Percentiles rank a stretch among this genome's conserved stretches.
Evolutionary conservation across 257 asterid species (phyloP).

Genomic region (Mitragyna speciosa): DNA sequence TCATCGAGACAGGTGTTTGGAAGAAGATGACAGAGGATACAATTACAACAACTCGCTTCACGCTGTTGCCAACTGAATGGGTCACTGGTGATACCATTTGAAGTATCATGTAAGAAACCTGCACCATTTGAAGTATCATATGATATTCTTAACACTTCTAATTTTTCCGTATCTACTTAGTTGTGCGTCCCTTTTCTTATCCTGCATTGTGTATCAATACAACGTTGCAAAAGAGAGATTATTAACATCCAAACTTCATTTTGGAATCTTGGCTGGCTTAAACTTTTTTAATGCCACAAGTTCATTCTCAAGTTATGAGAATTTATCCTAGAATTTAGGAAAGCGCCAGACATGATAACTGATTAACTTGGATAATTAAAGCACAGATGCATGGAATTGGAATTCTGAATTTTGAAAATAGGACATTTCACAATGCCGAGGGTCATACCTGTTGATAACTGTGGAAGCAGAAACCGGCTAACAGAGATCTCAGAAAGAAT

Average conservation of each 20-base stretch:
- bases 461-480: conserved; percentile 88
- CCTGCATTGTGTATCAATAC: no score
- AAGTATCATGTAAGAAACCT: conserved; percentile 78
- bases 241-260: no score
- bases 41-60: conserved; percentile 81
- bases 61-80: conserved; percentile 87
- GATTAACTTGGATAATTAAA: not conserved
- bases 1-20: conserved; percentile 54
- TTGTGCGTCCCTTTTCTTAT: no score
- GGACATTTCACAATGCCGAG: not conserved
- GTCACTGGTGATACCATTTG: conserved; percentile 83
- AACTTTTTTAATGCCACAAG: no score
- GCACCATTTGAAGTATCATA: conserved; percentile 9
- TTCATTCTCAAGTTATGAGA: not conserved
- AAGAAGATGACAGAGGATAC: conserved; percentile 77
- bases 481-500: conserved; percentile 47
- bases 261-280: not conserved
- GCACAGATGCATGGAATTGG: not conserved
- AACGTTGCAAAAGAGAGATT: not conserved
- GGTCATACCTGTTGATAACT: conserved; percentile 70
- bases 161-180: not conserved
- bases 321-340: not conserved
- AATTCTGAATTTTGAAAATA: not conserved
- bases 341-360: not conserved
- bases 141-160: no score